phyloP scores from a whole-genome alignment of 2,329 filamentous ascomycete genomes.

The Venturia oleaginea region DNA sequence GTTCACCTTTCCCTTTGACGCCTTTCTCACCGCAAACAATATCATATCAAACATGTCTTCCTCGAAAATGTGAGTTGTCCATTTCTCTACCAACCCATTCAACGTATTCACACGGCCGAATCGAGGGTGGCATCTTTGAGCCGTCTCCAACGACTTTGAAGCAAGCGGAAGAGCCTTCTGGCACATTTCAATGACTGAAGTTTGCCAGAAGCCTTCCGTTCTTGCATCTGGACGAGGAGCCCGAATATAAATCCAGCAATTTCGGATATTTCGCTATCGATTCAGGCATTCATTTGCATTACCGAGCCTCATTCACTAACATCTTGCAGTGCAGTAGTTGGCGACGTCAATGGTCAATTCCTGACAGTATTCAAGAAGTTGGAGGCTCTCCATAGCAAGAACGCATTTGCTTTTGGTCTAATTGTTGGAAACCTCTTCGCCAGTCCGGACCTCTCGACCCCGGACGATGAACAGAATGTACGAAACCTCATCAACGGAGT shows the following conservation, averaged over 20 bases:
- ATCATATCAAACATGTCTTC: not conserved
- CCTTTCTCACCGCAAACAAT: not conserved
- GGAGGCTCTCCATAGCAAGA: constrained; percentile 71
- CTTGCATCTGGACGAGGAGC: not conserved
- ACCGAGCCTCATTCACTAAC: not conserved
- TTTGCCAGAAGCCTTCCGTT: not conserved
- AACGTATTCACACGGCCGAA: not conserved
- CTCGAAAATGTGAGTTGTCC: constrained; percentile 11
- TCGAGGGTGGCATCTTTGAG: not conserved
- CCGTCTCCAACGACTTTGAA: not conserved
- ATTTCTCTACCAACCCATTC: not conserved
- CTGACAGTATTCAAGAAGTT: constrained; percentile 71
- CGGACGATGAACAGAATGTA: constrained; percentile 50
- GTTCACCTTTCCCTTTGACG: not conserved
- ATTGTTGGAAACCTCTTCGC: constrained; percentile 77
- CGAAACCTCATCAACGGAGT: constrained; percentile 60
- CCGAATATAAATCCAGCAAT: not conserved
- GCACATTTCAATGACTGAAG: not conserved
- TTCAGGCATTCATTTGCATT: not conserved
- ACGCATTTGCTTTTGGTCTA: constrained; percentile 78
- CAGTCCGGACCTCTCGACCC: constrained; percentile 32
- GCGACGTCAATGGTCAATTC: constrained; percentile 72
- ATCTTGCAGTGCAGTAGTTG: constrained; percentile 61
- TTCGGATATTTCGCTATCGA: not conserved
- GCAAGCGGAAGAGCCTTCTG: not conserved